phyloP scores from a whole-genome alignment of 192 early-diverging fungal genomes.

The Coemansia sp. region DNA sequence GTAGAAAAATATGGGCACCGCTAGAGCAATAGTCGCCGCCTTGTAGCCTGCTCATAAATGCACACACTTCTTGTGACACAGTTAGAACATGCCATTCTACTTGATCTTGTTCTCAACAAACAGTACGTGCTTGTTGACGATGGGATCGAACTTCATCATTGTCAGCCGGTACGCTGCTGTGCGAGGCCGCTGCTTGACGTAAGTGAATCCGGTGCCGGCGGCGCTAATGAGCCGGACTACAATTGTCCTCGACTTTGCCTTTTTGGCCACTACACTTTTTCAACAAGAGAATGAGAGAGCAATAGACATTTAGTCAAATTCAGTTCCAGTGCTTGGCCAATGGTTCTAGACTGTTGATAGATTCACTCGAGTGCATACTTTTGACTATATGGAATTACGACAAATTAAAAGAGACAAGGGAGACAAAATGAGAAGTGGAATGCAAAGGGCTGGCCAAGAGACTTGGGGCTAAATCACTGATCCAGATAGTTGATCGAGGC shows the following conservation, averaged over 20 bases:
- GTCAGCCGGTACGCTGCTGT: constrained; percentile 77
- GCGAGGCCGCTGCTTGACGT: constrained; percentile 78
- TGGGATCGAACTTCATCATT: constrained; percentile 94
- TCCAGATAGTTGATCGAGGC: neutral
- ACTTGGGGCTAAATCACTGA: neutral
- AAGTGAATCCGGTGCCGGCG: constrained; percentile 94
- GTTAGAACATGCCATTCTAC: constrained; percentile 8
- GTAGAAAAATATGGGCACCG: neutral
- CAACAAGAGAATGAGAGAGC: neutral
- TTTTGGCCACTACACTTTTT: constrained; percentile 71
- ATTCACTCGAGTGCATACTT: constrained; percentile 1
- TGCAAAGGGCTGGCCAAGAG: neutral
- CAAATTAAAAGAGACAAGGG: neutral
- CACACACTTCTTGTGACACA: neutral
- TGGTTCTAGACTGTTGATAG: no score
- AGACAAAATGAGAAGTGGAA: neutral
- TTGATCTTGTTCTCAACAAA: constrained; percentile 90
- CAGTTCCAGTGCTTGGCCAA: neutral
- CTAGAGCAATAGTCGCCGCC: neutral
- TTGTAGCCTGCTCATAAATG: neutral
- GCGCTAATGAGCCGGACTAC: constrained; percentile 84
- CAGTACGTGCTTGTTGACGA: constrained; percentile 84
- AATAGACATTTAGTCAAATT: neutral
- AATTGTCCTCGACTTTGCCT: constrained; percentile 83
- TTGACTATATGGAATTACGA: neutral